These are phyloP conservation scores for Pseudocercospora ulei DNA, from an alignment of 2,329 filamentous ascomycete genomes.

Conservation along the genomic window DNA sequence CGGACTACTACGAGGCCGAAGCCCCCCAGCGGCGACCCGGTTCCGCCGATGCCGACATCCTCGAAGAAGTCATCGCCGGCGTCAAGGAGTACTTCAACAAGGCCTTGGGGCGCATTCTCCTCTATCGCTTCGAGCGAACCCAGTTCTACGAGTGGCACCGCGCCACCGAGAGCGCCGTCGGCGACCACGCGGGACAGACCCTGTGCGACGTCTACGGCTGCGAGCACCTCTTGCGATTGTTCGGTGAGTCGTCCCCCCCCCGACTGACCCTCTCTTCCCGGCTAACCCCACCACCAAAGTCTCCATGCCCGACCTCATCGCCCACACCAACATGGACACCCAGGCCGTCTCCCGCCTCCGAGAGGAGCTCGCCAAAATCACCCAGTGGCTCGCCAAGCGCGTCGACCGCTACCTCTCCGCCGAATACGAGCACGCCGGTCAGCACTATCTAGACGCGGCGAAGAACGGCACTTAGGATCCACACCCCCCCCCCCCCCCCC, in stretches of 20 bases:
- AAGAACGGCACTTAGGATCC: constrained; percentile 21
- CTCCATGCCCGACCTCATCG: constrained; percentile 81
- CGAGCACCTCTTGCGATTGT: constrained; percentile 79
- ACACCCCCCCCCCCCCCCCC: no score
- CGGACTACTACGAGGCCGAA: constrained; percentile 71
- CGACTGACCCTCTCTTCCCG: constrained; percentile 2
- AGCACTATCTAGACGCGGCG: constrained; percentile 55
- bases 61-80: constrained; percentile 80
- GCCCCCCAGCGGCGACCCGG: constrained; percentile 58
- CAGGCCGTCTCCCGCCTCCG: constrained; percentile 80
- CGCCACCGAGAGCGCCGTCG: constrained; percentile 51
- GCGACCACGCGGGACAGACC: constrained; percentile 58
- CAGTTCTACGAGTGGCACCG: constrained; percentile 74
- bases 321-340: constrained; percentile 95
- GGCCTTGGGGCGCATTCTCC: constrained; percentile 71
- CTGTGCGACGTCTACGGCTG: constrained; percentile 80
- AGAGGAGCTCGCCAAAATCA: constrained; percentile 80
- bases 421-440: constrained; percentile 62
- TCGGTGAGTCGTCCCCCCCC: constrained; percentile 53
- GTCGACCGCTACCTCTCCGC: constrained; percentile 66
- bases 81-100: constrained; percentile 92
- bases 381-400: constrained; percentile 71
- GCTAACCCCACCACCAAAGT: constrained; percentile 45
- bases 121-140: constrained; percentile 87
- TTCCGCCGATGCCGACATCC: constrained; percentile 67